Percentiles rank a stretch among this genome's conserved stretches.
These are phyloP conservation scores for Naganishia onofrii DNA, from an alignment of 768 basidiomycete species.

Conservation along the genomic window DNA sequence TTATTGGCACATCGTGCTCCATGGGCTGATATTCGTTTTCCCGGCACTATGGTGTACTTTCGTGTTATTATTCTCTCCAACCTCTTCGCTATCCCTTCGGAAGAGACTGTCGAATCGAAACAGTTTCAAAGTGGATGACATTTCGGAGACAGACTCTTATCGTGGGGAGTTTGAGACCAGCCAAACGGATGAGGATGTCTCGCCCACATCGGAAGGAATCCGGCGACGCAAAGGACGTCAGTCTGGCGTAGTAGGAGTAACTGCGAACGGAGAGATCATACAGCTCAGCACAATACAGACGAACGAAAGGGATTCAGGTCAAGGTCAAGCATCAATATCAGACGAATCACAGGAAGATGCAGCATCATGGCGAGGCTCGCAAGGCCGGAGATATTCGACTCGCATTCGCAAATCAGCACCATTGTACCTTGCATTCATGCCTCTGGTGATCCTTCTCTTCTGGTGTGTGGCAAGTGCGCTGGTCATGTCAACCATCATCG, in stretches of 20 bases:
- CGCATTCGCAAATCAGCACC: slow-evolving; percentile 22
- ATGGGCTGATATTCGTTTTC: slow-evolving; percentile 29
- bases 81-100: slow-evolving; percentile 23
- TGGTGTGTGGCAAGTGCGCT: slow-evolving; percentile 28
- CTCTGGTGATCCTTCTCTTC: slow-evolving; percentile 16
- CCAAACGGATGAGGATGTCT: neutral
- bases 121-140: neutral
- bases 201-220: neutral
- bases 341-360: neutral
- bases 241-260: neutral
- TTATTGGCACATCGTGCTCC: slow-evolving; percentile 33
- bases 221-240: neutral
- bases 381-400: neutral
- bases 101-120: neutral
- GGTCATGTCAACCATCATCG: slow-evolving; percentile 33
- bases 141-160: neutral
- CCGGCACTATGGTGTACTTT: slow-evolving; percentile 32
- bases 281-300: slow-evolving; percentile 12
- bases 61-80: slow-evolving; percentile 30
- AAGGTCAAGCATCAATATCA: neutral
- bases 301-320: neutral
- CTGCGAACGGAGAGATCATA: neutral
- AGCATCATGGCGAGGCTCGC: neutral
- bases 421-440: slow-evolving; percentile 28
- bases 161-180: neutral